Base-by-base conservation (phyloP, 192 early-diverging fungal genomes). In the Entrophospora sp. region DNA sequence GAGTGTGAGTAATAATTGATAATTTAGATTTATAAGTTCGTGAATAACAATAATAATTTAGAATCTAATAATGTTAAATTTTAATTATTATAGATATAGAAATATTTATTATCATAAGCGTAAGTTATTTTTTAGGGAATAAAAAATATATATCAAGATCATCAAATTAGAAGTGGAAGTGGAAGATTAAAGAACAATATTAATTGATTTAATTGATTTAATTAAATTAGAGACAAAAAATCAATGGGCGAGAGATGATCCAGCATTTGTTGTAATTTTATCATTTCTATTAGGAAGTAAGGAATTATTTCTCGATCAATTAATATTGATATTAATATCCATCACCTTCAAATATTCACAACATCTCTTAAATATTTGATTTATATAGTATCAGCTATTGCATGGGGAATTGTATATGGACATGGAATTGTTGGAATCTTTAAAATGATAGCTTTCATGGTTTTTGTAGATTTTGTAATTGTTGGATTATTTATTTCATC, bases 141-240 rank as follows among this genome's bases (percentile, higher is more conserved):
- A n/a, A n/a, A n/a, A n/a, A n/a, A n/a, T n/a, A n/a, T n/a, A n/a
- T n/a, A n/a, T n/a, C n/a, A n/a, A n/a, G n/a, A n/a, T n/a, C n/a
- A n/a, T n/a, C n/a, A n/a, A n/a, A n/a, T n/a, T 1, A 0, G 18
- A 8, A 1, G 22, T 30, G 12, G 51, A 14, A 13, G 13, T n/a
- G 12, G 51, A 30, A 22, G 20, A 13, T 20, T 30, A 3, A 27
- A 0, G 12, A 30, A 27, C 10, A 53, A 61, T 42, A 36, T n/a
- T n/a, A n/a, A n/a, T n/a, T n/a, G n/a, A n/a, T n/a, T n/a, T n/a
- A n/a, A n/a, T n/a, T n/a, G n/a, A n/a, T n/a, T n/a, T n/a, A n/a
- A n/a, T n/a, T n/a, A n/a, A n/a, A n/a, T 44, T 61, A 93, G 91
- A 98, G 78, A 96, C 96, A 20, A 98, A 98, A 71, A 98, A 96